Conservation (phyloP, 257 asterid genomes). For the Misopates orontium region DNA sequence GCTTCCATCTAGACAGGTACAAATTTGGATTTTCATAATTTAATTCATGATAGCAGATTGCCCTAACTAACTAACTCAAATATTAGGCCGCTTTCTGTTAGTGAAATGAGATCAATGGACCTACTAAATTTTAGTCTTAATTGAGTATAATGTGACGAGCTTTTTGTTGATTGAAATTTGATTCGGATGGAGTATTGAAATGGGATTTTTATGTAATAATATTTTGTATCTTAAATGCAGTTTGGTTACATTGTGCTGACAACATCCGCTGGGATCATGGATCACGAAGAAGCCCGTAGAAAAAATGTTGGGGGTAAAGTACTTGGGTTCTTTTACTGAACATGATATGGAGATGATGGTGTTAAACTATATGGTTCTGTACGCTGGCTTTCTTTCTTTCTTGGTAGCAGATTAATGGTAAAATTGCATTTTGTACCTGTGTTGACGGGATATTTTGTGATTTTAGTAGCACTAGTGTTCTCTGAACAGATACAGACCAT, state of each 20-base stretch:
- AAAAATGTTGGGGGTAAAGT: constrained; percentile 45
- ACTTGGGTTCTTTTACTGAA: constrained; percentile 39
- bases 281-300: constrained; percentile 44
- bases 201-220: not conserved
- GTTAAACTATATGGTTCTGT: not conserved
- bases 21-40: not conserved
- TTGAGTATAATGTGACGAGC: no score
- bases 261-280: constrained; percentile 47
- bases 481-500: not conserved
- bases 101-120: not conserved
- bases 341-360: constrained; percentile 4
- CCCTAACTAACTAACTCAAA: no score
- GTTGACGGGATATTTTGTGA: constrained; percentile 9
- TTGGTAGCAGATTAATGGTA: constrained; percentile 7
- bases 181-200: not conserved
- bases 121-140: no score
- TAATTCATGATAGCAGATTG: no score
- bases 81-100: no score
- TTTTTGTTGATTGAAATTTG: no score
- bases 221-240: constrained; percentile 13
- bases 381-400: not conserved
- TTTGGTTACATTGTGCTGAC: constrained; percentile 43
- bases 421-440: constrained; percentile 7
- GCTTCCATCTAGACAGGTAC: constrained; percentile 45
- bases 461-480: constrained; percentile 15